Conservation (phyloP, 345 rosid genomes). For the Euphorbia tirucalli region DNA sequence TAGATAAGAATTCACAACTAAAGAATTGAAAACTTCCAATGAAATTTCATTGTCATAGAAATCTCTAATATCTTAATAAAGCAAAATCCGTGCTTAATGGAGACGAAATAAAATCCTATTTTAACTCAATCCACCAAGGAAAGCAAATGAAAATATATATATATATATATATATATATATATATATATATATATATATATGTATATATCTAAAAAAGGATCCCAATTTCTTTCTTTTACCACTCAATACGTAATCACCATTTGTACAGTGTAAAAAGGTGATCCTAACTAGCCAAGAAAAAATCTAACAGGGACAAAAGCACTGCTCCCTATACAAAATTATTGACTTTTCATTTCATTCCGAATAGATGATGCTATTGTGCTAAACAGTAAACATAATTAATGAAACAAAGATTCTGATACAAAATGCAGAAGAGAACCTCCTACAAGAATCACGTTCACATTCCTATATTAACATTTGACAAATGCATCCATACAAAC, state of each 20-base stretch:
- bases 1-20: neutral
- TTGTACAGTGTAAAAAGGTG: neutral
- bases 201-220: too few species aligned
- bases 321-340: neutral
- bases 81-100: neutral
- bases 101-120: neutral
- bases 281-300: neutral
- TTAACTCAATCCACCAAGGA: neutral
- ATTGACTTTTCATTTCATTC: neutral
- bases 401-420: neutral
- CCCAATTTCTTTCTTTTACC: neutral
- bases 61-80: neutral
- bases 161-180: too few species aligned
- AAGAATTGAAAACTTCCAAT: neutral
- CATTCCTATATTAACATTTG: neutral
- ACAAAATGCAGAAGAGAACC: neutral
- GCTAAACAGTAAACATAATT: neutral
- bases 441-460: neutral
- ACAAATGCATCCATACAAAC: neutral
- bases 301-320: neutral
- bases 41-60: neutral
- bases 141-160: too few species aligned
- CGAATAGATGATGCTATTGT: neutral
- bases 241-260: neutral
- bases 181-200: too few species aligned